Conservation (phyloP, 495 filamentous ascomycete genomes). For the Aspergillus ellipticus region DNA sequence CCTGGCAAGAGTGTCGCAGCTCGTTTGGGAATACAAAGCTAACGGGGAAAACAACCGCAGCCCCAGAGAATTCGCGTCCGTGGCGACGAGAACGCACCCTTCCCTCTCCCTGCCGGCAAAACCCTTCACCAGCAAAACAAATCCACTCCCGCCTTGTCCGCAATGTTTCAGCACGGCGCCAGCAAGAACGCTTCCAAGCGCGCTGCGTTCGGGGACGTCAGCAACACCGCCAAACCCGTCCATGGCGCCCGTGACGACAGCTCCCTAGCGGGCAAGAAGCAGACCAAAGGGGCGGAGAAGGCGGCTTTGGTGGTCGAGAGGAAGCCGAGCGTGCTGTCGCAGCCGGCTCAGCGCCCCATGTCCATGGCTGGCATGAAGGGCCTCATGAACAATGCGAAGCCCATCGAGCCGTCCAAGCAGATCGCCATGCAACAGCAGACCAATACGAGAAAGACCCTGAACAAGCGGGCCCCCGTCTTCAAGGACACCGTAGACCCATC, state of each 20-base stretch:
- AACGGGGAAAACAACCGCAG: slow-evolving; percentile 39
- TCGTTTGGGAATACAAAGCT: background rate
- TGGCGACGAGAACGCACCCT: slow-evolving; percentile 72
- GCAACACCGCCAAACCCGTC: slow-evolving; percentile 59
- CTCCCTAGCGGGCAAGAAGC: slow-evolving; percentile 45
- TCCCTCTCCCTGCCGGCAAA: slow-evolving; percentile 50
- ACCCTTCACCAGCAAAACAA: slow-evolving; percentile 76
- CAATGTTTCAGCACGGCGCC: slow-evolving; percentile 50
- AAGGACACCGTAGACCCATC: slow-evolving; percentile 47
- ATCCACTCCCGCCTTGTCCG: slow-evolving; percentile 66
- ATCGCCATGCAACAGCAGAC: slow-evolving; percentile 27
- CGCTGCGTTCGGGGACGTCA: slow-evolving; percentile 75
- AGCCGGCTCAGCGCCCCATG: slow-evolving; percentile 63
- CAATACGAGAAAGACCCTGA: slow-evolving; percentile 44
- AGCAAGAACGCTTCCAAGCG: slow-evolving; percentile 69
- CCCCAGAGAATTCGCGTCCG: slow-evolving; percentile 68
- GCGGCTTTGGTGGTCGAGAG: slow-evolving; percentile 35
- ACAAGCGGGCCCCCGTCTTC: slow-evolving; percentile 67
- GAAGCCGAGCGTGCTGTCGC: slow-evolving; percentile 50
- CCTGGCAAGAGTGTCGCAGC: slow-evolving; percentile 3
- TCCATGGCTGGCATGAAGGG: slow-evolving; percentile 46
- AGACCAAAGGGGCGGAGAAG: slow-evolving; percentile 40
- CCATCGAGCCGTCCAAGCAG: slow-evolving; percentile 36
- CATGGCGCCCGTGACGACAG: slow-evolving; percentile 52
- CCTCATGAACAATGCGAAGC: slow-evolving; percentile 40